Conservation (phyloP, 208 protist species). For the Trypanosoma congolense region DNA sequence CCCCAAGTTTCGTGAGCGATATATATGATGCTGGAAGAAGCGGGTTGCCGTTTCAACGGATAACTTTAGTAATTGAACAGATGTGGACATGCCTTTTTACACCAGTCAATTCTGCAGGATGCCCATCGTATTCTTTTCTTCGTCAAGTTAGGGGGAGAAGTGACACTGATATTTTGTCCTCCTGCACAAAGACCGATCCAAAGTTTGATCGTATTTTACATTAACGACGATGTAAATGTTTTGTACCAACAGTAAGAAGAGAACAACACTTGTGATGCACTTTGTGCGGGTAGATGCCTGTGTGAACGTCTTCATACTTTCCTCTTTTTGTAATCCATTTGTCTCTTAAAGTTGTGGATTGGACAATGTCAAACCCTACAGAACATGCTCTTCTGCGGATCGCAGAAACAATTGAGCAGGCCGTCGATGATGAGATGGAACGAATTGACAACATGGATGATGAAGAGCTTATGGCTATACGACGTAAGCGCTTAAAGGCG, state of each 20-base stretch:
- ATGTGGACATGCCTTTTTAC: conserved; percentile 41
- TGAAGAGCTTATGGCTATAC: conserved; percentile 73
- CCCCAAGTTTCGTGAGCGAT: conserved; percentile 29
- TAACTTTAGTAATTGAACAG: conserved; percentile 37
- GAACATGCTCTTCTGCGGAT: conserved; percentile 73
- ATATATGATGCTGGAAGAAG: conserved; percentile 22
- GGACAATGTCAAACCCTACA: conserved; percentile 20
- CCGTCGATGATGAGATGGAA: conserved; percentile 81
- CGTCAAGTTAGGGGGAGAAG: conserved; percentile 35
- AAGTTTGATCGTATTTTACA: conserved; percentile 24
- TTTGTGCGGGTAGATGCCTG: too few relatives aligned
- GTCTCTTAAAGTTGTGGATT: conserved; percentile 16
- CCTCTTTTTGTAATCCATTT: too few relatives aligned
- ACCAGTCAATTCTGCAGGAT: conserved; percentile 23
- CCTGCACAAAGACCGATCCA: conserved; percentile 36
- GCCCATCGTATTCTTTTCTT: conserved; percentile 67
- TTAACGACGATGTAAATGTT: neutral
- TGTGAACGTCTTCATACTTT: too few relatives aligned
- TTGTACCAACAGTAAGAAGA: conserved; percentile 2
- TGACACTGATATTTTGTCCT: conserved; percentile 44
- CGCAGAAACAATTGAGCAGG: conserved; percentile 79
- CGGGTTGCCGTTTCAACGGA: conserved; percentile 25
- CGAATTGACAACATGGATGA: conserved; percentile 88
- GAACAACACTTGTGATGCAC: conserved; percentile 8
- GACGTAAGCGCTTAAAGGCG: conserved; percentile 61